Evolutionary conservation across 352 stramenopile species (phyloP).

Genomic region (Thalassiosira hispida): DNA sequence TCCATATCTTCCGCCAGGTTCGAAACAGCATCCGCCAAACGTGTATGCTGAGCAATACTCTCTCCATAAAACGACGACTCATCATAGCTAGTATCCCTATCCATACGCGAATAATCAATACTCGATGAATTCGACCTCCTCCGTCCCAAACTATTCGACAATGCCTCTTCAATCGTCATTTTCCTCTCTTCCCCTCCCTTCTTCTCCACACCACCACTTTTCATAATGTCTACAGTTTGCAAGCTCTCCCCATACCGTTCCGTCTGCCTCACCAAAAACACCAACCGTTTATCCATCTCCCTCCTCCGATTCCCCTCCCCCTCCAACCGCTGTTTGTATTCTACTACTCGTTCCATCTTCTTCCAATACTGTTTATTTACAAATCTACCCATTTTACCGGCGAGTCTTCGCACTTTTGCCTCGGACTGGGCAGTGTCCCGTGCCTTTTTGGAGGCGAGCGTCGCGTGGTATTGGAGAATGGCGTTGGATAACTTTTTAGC

Average conservation of each 20-base stretch:
- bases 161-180: constrained; percentile 39
- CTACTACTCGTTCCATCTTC: constrained; percentile 98
- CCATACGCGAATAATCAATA: constrained; percentile 50
- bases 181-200: constrained; percentile 33
- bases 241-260: constrained; percentile 91
- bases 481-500: constrained; percentile 65
- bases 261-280: constrained; percentile 94
- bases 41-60: constrained; percentile 3
- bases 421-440: constrained; percentile 57
- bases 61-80: constrained; percentile 49
- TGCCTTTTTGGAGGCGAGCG: constrained; percentile 35
- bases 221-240: constrained; percentile 19
- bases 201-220: constrained; percentile 28
- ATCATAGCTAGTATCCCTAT: constrained; percentile 31
- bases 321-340: constrained; percentile 95
- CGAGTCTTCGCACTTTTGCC: constrained; percentile 63
- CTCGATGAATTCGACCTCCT: neutral
- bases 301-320: constrained; percentile 86
- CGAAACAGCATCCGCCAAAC: neutral
- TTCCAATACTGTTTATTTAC: constrained; percentile 95
- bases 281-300: constrained; percentile 96
- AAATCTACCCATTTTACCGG: constrained; percentile 87
- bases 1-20: constrained; percentile 16
- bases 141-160: constrained; percentile 31
- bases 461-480: constrained; percentile 58